Evolutionary conservation across 257 asterid species (phyloP).

Genomic region (Plantago elongata): DNA sequence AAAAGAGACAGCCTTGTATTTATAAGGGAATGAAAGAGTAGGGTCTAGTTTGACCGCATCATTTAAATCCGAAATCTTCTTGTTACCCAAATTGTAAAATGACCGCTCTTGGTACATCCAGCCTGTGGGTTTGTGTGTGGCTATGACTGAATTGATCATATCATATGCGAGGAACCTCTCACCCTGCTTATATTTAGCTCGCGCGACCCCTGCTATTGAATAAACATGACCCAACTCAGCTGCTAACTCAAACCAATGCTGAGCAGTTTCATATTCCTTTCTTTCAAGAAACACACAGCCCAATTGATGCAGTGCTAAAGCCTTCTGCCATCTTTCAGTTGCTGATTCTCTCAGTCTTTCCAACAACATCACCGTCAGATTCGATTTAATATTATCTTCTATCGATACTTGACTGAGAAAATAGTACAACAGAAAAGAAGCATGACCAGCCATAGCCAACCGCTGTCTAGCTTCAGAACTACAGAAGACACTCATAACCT

Average conservation of each 20-base stretch:
- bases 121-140: slow-evolving; percentile 60
- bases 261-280: slow-evolving; percentile 81
- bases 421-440: slow-evolving; percentile 70
- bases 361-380: slow-evolving; percentile 70
- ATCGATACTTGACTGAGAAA: slow-evolving; percentile 72
- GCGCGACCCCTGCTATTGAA: slow-evolving; percentile 72
- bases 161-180: slow-evolving; percentile 78
- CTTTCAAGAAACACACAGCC: slow-evolving; percentile 96
- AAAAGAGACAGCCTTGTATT: slow-evolving; percentile 59
- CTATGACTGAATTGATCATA: slow-evolving; percentile 63
- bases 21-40: slow-evolving; percentile 81
- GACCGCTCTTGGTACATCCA: slow-evolving; percentile 99
- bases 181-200: slow-evolving; percentile 79
- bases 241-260: slow-evolving; percentile 78
- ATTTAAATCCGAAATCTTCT: slow-evolving; percentile 65
- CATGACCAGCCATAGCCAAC: slow-evolving; percentile 62
- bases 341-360: slow-evolving; percentile 88
- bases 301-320: slow-evolving; percentile 65
- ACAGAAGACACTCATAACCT: slow-evolving; percentile 52
- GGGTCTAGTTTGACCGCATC: slow-evolving; percentile 83
- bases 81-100: slow-evolving; percentile 65
- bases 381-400: slow-evolving; percentile 77
- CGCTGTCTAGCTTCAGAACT: slow-evolving; percentile 61
- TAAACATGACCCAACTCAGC: slow-evolving; percentile 65
- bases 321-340: slow-evolving; percentile 68